Base-by-base conservation (phyloP, 805 yeast species). In the Metschnikowia aberdeeniae region DNA sequence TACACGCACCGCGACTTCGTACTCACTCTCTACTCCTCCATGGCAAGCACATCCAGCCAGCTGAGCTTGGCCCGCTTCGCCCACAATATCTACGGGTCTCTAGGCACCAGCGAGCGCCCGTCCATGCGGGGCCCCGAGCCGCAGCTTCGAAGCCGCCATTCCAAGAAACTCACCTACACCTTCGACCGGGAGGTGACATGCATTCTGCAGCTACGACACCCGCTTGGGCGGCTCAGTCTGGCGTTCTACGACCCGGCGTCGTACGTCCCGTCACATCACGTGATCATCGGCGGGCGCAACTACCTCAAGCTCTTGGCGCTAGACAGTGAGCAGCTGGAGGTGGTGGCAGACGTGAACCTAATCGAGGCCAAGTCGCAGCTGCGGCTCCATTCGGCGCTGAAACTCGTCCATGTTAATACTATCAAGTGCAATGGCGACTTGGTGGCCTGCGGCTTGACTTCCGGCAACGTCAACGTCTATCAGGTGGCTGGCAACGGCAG, bases 81-180 rank as follows among this genome's bases (percentile, higher is more conserved):
- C 0, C 80, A 77, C 65, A 76, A 78, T 53, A 77, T 80, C 31
- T 80, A 80, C 59, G 84, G 84, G 28, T 56, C 66, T 14, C 53
- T 62, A 59, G 58, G 40, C 49, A 55, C 34, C 52, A 54, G 29
- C 54, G 57, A 45, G 44, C 53, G 45, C 47, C 53, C 22, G 47
- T 45, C 24, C 37, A 55, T 34, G 49, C 60, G 27, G 39, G 53
- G 9, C 27, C 54, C 13, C 33, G 39, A 40, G 20, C 36, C 42
- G 11, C 35, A 13, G 35, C 30, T 13, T 46, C 49, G 35, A 42
- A 34, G 10, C 42, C 34, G 7, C 30, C 32, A 43, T 6, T 2
- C 40, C 42, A 40, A 48, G 24, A 41, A 50, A 41, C 44, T 57
- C 45, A 46, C 56, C 47, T 48, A 57, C 45, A 40, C 50, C 22